These are phyloP conservation scores for Sodiomyces alkalinus DNA, from an alignment of 2,329 filamentous ascomycete genomes.

Conservation along the genomic window DNA sequence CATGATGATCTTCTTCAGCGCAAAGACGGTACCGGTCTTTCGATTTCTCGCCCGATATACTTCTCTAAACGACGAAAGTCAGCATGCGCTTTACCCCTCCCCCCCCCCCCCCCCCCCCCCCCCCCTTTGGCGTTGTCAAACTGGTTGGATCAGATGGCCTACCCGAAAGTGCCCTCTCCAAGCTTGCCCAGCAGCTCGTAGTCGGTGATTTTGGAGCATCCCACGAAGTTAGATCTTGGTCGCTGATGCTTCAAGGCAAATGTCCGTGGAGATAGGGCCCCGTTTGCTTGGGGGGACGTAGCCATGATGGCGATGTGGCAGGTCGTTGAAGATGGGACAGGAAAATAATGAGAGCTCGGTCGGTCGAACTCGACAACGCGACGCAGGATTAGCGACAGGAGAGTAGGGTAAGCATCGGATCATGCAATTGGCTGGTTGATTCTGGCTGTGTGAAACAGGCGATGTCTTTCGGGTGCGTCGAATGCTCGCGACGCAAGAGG, in stretches of 20 bases:
- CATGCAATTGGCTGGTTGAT: too few species aligned
- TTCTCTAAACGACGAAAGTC: constrained; percentile 51
- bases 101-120: too few species aligned
- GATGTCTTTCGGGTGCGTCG: too few species aligned
- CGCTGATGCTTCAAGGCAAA: constrained; percentile 43
- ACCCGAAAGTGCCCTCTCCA: constrained; percentile 92
- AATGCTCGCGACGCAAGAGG: neutral
- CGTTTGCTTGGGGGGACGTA: constrained; percentile 4
- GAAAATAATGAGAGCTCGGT: neutral
- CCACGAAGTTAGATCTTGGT: constrained; percentile 50
- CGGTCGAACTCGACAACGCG: neutral
- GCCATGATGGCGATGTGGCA: constrained; percentile 10
- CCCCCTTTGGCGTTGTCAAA: too few species aligned
- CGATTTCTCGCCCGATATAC: constrained; percentile 79
- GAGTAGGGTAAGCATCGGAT: too few species aligned
- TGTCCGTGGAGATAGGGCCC: constrained; percentile 33
- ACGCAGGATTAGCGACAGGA: too few species aligned
- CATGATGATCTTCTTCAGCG: constrained; percentile 97
- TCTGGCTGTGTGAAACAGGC: too few species aligned
- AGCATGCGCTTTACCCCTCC: too few species aligned
- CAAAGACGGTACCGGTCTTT: constrained; percentile 60
- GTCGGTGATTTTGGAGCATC: constrained; percentile 70
- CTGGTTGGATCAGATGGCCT: constrained; percentile 14
- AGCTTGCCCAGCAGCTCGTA: constrained; percentile 74
- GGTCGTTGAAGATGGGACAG: neutral